Conservation (phyloP, 192 early-diverging fungal genomes). For the Backusella mclennaniae region DNA sequence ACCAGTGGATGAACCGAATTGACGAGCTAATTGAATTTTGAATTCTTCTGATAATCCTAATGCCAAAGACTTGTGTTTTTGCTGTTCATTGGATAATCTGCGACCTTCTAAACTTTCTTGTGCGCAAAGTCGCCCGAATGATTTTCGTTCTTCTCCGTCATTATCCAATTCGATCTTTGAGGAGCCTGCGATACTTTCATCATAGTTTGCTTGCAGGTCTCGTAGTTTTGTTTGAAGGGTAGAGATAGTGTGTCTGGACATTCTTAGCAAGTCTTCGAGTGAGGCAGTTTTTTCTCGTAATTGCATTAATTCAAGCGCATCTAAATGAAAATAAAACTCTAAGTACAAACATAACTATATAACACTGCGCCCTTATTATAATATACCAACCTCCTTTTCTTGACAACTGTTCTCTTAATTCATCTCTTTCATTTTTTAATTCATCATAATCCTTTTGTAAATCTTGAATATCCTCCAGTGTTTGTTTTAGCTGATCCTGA, state of each 20-base stretch:
- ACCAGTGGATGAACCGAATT: constrained; percentile 29
- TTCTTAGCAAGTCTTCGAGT: constrained; percentile 53
- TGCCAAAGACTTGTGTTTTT: constrained; percentile 13
- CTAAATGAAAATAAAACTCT: background rate
- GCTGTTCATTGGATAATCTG: background rate
- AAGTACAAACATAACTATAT: background rate
- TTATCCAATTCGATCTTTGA: background rate
- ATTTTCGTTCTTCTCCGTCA: constrained; percentile 27
- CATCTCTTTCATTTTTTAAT: constrained; percentile 56
- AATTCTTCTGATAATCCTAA: constrained; percentile 31
- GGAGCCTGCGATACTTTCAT: constrained; percentile 50
- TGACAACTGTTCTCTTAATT: constrained; percentile 62
- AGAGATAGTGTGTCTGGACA: constrained; percentile 72
- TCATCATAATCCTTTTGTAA: constrained; percentile 62
- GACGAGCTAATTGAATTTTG: constrained; percentile 29
- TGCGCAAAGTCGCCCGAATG: constrained; percentile 29
- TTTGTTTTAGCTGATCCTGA: constrained; percentile 71
- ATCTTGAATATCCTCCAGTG: constrained; percentile 64
- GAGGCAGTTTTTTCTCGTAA: constrained; percentile 47
- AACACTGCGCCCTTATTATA: background rate
- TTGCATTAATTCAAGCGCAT: constrained; percentile 36
- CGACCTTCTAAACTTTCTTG: constrained; percentile 36
- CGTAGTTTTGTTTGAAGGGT: constrained; percentile 67
- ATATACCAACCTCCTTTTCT: constrained; percentile 52
- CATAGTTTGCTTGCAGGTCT: constrained; percentile 65